Percentiles rank a stretch among this genome's conserved stretches.
phyloP scores from a whole-genome alignment of 2,329 filamentous ascomycete genomes.

The Diatrype stigma region DNA sequence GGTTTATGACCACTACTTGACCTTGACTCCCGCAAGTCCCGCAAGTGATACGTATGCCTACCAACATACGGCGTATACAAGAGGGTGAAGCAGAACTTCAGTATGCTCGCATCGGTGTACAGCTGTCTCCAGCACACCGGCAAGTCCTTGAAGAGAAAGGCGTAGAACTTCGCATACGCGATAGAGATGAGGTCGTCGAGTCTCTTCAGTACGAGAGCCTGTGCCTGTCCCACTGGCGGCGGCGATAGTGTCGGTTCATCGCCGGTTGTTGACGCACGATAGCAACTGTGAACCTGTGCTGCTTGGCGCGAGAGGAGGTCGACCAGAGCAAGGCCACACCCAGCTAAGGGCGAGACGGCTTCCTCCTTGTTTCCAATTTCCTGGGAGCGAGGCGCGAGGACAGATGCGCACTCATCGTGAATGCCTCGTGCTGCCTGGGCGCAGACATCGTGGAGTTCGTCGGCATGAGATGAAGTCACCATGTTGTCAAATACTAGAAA shows the following conservation, averaged over 20 bases:
- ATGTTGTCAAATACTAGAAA: slow-evolving; percentile 4
- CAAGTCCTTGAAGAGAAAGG: slow-evolving; percentile 63
- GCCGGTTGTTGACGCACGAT: slow-evolving; percentile 6
- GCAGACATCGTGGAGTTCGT: slow-evolving; percentile 18
- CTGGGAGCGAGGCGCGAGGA: slow-evolving; percentile 7
- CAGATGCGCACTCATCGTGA: slow-evolving; percentile 16
- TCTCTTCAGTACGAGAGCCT: slow-evolving; percentile 33
- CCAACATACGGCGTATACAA: slow-evolving; percentile 15
- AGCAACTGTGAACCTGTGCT: slow-evolving; percentile 6
- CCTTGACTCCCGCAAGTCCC: slow-evolving; percentile 2
- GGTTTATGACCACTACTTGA: slow-evolving; percentile 4
- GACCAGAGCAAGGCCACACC: slow-evolving; percentile 21
- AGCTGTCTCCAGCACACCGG: slow-evolving; percentile 65
- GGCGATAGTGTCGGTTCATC: neutral
- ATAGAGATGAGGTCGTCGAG: slow-evolving; percentile 55
- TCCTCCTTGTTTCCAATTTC: no score
- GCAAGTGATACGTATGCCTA: slow-evolving; percentile 2
- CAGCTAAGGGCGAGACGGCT: slow-evolving; percentile 11
- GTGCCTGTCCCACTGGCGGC: slow-evolving; percentile 5
- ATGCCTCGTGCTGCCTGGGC: slow-evolving; percentile 16
- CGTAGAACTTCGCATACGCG: slow-evolving; percentile 64
- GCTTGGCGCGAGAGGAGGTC: slow-evolving; percentile 24
- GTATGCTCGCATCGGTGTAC: slow-evolving; percentile 66
- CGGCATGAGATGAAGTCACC: slow-evolving; percentile 1
- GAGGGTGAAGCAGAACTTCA: slow-evolving; percentile 47